Base-by-base conservation (phyloP, 2,329 filamentous ascomycete genomes). In the Ophiostoma triangulosporum region DNA sequence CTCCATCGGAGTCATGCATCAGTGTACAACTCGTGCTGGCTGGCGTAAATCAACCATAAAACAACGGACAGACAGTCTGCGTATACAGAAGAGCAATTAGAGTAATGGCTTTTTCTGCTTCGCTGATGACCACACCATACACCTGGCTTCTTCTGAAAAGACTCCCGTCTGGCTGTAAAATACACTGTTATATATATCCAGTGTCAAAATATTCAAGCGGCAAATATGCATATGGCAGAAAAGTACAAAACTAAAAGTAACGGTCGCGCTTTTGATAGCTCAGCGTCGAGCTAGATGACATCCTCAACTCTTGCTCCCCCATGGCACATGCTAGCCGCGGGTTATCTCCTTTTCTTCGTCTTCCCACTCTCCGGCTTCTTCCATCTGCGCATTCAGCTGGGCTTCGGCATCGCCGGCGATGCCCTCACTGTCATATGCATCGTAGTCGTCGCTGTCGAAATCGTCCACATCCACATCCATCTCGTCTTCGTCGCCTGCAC, bases 361-460 rank as follows among this genome's bases (percentile, higher is more conserved):
- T 60, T 77, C 73, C 73, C 73, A 78, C 38, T 76, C 73, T 3
- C 68, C 73, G 0, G 71, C 69, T 24, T 74, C 68, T 49, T 76
- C 74, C 66, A 73, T 72, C 55, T 63, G 62, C 56, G 74, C 69
- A 51, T 77, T 75, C 26, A 72, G 64, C 61, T 69, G 69, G 61
- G 69, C 73, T 66, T 71, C 76, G 48, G 65, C 74, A 62, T 69
- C 76, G 33, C 71, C 77, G 43, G 63, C 75, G 58, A 71, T 64
- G 11, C 69, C 75, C 60, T 73, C 75, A 56, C 72, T 76, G 57
- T 75, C 77, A 54, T 76, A 71, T 3, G 70, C 71, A 5, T 77
- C 72, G 60, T 73, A 66, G 50, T 70, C 69, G 32, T 72, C 71
- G 33, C 69, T 69, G 27, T 73, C 66, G 54, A 68, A 65, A 29